Evolutionary conservation across 345 rosid genomes (phyloP).

Genomic region (Boechera divaricarpa): DNA sequence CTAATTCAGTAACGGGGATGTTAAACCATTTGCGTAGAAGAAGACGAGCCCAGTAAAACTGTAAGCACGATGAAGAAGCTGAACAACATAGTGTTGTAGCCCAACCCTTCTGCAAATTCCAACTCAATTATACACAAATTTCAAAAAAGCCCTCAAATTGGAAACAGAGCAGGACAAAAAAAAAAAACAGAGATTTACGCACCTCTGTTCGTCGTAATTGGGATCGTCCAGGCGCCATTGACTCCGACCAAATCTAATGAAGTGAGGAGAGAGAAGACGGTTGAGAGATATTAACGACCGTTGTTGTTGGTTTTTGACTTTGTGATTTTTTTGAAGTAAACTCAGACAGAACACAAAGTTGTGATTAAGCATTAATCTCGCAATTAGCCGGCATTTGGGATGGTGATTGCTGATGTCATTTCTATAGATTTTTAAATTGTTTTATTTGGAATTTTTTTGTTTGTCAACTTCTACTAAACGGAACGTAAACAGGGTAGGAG

Average conservation of each 20-base stretch:
- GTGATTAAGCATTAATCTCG: conserved; percentile 13
- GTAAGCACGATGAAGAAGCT: conserved; percentile 71
- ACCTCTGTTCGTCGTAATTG: conserved; percentile 30
- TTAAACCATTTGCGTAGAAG: conserved; percentile 81
- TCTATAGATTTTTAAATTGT: neutral
- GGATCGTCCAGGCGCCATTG: conserved; percentile 26
- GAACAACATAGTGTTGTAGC: conserved; percentile 56
- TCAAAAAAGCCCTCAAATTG: neutral
- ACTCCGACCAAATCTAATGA: neutral
- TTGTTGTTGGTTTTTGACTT: conserved; percentile 11
- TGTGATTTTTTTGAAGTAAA: neutral
- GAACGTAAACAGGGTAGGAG: neutral
- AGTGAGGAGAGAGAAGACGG: conserved; percentile 19
- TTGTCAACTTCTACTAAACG: neutral
- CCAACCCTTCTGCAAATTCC: conserved; percentile 13
- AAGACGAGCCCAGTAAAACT: conserved; percentile 71
- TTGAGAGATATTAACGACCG: conserved; percentile 31
- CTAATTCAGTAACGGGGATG: conserved; percentile 44
- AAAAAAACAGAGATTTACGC: conserved; percentile 13
- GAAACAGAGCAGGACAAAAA: neutral
- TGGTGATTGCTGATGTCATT: neutral
- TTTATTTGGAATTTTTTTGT: neutral
- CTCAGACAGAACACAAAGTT: neutral
- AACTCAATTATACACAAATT: neutral
- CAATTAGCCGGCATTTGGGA: neutral